Conservation (phyloP, 768 basidiomycete species). For the Coprinellus aureogranulatus region DNA sequence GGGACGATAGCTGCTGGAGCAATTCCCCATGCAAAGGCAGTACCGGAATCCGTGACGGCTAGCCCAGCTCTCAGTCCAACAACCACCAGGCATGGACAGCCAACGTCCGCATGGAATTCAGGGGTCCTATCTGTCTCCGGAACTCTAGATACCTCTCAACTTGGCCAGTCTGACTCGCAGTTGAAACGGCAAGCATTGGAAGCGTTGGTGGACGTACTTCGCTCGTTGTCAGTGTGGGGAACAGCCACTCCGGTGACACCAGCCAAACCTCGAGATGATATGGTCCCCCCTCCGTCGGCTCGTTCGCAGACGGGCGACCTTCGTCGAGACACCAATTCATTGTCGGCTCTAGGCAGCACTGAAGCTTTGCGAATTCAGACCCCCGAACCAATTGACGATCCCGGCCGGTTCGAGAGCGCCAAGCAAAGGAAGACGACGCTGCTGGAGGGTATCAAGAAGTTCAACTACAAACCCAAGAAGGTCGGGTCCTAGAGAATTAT, state of each 20-base stretch:
- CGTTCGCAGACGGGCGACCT: constrained; percentile 50
- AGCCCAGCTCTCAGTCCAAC: constrained; percentile 62
- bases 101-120: constrained; percentile 60
- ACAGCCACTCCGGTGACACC: constrained; percentile 44
- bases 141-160: constrained; percentile 61
- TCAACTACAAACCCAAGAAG: constrained; percentile 98
- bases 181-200: constrained; percentile 92
- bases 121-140: constrained; percentile 64
- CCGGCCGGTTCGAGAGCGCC: constrained; percentile 87
- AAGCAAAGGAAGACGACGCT: constrained; percentile 95
- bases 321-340: constrained; percentile 51
- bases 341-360: constrained; percentile 45
- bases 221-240: constrained; percentile 91
- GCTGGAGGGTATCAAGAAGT: constrained; percentile 93
- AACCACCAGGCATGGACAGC: constrained; percentile 39
- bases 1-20: constrained; percentile 39
- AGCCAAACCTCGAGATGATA: constrained; percentile 43
- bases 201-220: constrained; percentile 82
- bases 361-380: constrained; percentile 67
- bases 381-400: constrained; percentile 85
- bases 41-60: constrained; percentile 32
- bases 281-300: constrained; percentile 33
- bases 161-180: constrained; percentile 78
- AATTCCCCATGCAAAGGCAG: constrained; percentile 49
- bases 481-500: constrained; percentile 41